phyloP scores from a whole-genome alignment of 108 stramenopile species.

The Mayamaea pseudoterrestris region DNA sequence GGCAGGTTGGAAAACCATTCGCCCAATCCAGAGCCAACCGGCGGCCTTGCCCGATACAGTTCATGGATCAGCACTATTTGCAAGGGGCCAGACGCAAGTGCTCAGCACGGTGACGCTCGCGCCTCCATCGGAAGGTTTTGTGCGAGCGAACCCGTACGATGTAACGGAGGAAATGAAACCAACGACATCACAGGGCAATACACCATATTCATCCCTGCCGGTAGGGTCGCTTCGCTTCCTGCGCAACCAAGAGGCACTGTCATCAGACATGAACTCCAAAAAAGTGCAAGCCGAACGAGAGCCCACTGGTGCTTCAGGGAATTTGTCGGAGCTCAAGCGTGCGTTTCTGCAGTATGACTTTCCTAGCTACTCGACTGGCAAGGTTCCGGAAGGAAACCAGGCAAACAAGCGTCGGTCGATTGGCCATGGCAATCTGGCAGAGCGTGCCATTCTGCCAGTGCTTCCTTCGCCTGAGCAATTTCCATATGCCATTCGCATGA shows the following conservation, averaged over 20 bases:
- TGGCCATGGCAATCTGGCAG: slow-evolving; percentile 79
- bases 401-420: slow-evolving; percentile 52
- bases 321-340: slow-evolving; percentile 32
- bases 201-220: slow-evolving; percentile 20
- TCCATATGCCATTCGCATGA: slow-evolving; percentile 79
- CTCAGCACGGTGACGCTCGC: slow-evolving; percentile 63
- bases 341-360: slow-evolving; percentile 84
- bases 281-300: slow-evolving; percentile 43
- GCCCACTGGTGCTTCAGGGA: slow-evolving; percentile 56
- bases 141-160: slow-evolving; percentile 26
- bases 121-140: slow-evolving; percentile 45
- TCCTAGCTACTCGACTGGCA: slow-evolving; percentile 62
- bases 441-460: slow-evolving; percentile 71
- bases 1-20: slow-evolving; percentile 18
- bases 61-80: slow-evolving; percentile 76
- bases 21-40: slow-evolving; percentile 13
- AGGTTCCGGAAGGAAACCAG: slow-evolving; percentile 22
- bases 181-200: slow-evolving; percentile 1
- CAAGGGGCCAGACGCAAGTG: slow-evolving; percentile 81
- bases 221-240: slow-evolving; percentile 47
- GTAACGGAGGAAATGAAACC: neutral
- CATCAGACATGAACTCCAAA: slow-evolving; percentile 42
- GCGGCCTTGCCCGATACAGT: slow-evolving; percentile 33
- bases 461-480: slow-evolving; percentile 57
- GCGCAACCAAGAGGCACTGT: slow-evolving; percentile 38